These are phyloP conservation scores for Corylus americana DNA, from an alignment of 306 rosid species.

Conservation along the genomic window DNA sequence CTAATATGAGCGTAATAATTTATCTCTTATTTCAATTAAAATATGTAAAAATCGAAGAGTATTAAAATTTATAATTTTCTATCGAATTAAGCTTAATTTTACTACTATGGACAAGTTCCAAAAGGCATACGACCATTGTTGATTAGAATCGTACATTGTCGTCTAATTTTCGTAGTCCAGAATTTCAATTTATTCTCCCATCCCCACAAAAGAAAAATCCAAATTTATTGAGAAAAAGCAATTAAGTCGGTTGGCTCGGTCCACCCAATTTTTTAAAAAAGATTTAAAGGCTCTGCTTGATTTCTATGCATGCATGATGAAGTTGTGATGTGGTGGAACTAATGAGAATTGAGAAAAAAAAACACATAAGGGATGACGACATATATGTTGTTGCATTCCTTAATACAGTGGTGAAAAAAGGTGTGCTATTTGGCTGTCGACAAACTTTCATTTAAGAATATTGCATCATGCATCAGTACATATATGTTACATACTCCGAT, in stretches of 20 bases:
- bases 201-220: background rate
- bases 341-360: background rate
- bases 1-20: too few relatives aligned
- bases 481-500: too few relatives aligned
- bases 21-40: too few relatives aligned
- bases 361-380: background rate
- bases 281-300: conserved; percentile 26
- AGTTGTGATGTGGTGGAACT: conserved; percentile 5
- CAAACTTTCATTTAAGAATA: background rate
- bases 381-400: background rate
- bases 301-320: conserved; percentile 24
- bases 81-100: too few relatives aligned
- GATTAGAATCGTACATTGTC: background rate
- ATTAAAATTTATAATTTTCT: too few relatives aligned
- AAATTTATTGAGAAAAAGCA: background rate
- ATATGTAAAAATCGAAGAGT: too few relatives aligned
- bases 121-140: background rate
- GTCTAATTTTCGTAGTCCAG: background rate
- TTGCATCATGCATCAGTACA: background rate
- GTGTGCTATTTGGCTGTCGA: background rate
- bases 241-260: conserved; percentile 11
- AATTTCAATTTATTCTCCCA: background rate
- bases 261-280: conserved; percentile 22
- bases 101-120: background rate
- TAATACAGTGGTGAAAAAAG: background rate